Percentiles rank a stretch among this genome's conserved stretches.
Evolutionary conservation across 2,329 filamentous ascomycete species (phyloP).

Genomic region (Botrytis aclada): DNA sequence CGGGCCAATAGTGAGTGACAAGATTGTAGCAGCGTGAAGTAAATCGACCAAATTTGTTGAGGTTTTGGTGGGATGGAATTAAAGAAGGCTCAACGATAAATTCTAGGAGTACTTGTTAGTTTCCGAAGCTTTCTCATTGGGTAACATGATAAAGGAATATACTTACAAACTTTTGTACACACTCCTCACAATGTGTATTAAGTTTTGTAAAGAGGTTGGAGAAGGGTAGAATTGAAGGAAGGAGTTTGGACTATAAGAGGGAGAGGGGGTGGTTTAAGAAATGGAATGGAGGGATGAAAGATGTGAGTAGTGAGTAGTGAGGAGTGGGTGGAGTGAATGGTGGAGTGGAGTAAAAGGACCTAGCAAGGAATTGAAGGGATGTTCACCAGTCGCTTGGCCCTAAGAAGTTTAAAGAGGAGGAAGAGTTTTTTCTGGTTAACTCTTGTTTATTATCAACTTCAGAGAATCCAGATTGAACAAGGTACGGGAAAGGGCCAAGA

Average conservation of each 20-base stretch:
- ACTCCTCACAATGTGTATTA: constrained; percentile 12
- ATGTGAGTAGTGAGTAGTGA: not conserved
- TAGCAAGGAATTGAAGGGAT: not conserved
- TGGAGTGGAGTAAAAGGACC: not conserved
- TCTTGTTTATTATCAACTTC: not conserved
- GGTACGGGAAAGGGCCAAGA: not conserved
- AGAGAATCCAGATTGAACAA: not conserved
- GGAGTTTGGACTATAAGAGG: not conserved
- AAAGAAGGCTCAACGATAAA: constrained; percentile 13
- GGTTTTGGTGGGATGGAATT: constrained; percentile 4
- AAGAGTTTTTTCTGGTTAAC: not conserved
- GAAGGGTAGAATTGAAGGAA: not conserved
- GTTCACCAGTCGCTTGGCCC: not conserved
- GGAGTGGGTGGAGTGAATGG: not conserved
- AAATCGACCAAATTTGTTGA: constrained; percentile 16
- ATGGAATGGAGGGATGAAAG: not conserved
- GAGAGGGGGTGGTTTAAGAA: not conserved
- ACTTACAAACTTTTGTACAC: constrained; percentile 7
- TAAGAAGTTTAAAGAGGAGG: not conserved
- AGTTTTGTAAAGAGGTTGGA: not conserved
- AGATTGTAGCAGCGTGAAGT: not conserved
- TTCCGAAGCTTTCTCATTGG: not conserved
- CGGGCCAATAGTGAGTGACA: not conserved
- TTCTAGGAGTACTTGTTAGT: not conserved
- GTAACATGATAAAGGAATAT: not conserved